Conservation (phyloP, 2,329 filamentous ascomycete genomes). For the Bipolaris oryzae region DNA sequence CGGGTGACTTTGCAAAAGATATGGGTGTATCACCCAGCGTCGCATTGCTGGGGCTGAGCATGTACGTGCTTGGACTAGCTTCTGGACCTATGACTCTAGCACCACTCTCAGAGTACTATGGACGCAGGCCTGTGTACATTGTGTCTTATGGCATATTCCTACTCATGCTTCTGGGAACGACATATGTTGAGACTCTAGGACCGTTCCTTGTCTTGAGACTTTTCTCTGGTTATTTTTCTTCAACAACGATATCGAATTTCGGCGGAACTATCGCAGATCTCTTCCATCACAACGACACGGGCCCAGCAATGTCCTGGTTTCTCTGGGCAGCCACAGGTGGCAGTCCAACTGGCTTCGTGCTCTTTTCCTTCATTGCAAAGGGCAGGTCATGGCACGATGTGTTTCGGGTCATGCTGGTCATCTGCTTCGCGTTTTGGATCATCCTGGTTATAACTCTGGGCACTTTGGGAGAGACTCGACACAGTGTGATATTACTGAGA, state of each 20-base stretch:
- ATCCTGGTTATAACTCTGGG: constrained; percentile 49
- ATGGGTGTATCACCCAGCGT: constrained; percentile 51
- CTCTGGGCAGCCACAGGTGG: constrained; percentile 57
- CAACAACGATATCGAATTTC: constrained; percentile 49
- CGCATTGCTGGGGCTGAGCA: constrained; percentile 53
- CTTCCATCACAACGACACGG: constrained; percentile 51
- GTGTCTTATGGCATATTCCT: constrained; percentile 53
- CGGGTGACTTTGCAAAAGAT: constrained; percentile 50
- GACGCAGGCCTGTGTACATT: constrained; percentile 53
- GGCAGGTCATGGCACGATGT: constrained; percentile 52
- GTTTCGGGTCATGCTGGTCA: constrained; percentile 55
- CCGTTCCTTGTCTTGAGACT: constrained; percentile 53
- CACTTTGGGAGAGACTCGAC: constrained; percentile 52
- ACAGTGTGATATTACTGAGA: constrained; percentile 52
- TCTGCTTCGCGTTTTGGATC: constrained; percentile 53
- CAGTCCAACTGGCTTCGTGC: constrained; percentile 54
- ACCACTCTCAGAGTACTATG: constrained; percentile 50
- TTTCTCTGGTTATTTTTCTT: constrained; percentile 54
- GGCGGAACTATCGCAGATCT: constrained; percentile 56
- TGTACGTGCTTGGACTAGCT: constrained; percentile 56
- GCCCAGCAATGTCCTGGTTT: constrained; percentile 51
- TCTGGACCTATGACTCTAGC: constrained; percentile 49
- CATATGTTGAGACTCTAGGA: constrained; percentile 50
- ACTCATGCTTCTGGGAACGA: constrained; percentile 52
- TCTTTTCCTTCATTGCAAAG: constrained; percentile 55